phyloP scores from a whole-genome alignment of 106 monocot genomes.

The Apostasia ramifera region DNA sequence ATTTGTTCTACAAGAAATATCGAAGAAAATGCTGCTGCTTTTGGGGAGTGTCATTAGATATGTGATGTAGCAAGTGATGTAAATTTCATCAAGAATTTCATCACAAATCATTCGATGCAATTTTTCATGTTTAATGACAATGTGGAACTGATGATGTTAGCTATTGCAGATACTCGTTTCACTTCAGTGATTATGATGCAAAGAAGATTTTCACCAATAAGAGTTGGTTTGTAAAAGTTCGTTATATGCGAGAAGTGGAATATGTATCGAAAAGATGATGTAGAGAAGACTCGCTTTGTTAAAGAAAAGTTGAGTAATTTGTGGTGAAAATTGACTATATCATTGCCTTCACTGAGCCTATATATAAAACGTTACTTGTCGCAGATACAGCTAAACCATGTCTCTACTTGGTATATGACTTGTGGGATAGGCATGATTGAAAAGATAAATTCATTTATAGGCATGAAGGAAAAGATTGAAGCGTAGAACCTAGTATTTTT shows the following conservation, averaged over 20 bases:
- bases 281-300: constrained; percentile 6
- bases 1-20: constrained; percentile 13
- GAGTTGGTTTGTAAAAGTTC: neutral
- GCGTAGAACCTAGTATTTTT: no score
- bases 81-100: constrained; percentile 8
- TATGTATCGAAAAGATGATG: neutral
- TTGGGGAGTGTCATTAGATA: constrained; percentile 9
- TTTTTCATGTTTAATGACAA: constrained; percentile 5
- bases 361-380: constrained; percentile 8
- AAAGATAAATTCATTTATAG: no score
- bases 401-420: no score
- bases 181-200: constrained; percentile 9
- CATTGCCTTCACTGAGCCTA: constrained; percentile 14
- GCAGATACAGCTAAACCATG: constrained; percentile 3
- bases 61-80: constrained; percentile 4
- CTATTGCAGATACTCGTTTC: constrained; percentile 10
- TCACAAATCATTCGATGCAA: constrained; percentile 10
- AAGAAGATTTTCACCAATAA: constrained; percentile 9
- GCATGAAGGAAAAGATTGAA: no score
- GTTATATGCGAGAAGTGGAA: constrained; percentile 4
- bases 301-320: constrained; percentile 3
- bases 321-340: constrained; percentile 15
- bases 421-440: no score
- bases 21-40: neutral
- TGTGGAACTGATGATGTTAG: constrained; percentile 7